Conservation (phyloP, 176 grass and related monocot species). For the Musa beccarii region DNA sequence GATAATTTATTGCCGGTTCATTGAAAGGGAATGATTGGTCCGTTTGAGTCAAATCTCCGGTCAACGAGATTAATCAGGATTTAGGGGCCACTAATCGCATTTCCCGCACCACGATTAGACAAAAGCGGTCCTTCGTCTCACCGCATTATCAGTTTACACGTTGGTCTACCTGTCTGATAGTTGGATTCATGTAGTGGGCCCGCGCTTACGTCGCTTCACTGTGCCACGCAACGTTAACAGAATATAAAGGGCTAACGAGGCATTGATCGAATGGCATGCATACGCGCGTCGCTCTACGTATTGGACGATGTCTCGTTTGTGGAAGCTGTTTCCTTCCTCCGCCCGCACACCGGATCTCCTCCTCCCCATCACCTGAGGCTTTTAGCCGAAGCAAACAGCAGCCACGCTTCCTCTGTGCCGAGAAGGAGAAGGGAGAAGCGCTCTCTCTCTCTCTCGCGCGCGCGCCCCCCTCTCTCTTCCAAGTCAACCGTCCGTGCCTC, state of each 20-base stretch:
- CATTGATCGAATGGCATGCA: no score
- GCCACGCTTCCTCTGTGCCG: background rate
- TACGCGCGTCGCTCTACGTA: no score
- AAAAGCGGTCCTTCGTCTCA: no score
- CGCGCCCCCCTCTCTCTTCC: background rate
- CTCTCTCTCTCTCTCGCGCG: background rate
- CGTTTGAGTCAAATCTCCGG: background rate
- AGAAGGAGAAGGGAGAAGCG: background rate
- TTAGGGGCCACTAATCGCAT: background rate
- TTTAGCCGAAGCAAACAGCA: background rate
- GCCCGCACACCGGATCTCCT: background rate
- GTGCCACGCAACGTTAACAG: no score
- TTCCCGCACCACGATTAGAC: background rate
- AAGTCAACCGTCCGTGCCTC: background rate
- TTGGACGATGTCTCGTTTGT: no score
- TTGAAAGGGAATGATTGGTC: background rate
- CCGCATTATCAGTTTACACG: no score
- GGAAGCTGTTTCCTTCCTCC: background rate
- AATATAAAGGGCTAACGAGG: no score
- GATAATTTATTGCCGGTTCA: no score
- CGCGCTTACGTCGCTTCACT: no score
- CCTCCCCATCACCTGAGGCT: background rate
- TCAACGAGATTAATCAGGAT: background rate
- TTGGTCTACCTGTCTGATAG: no score
- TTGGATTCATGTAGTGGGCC: no score